phyloP scores from a whole-genome alignment of 1,284 basidiomycete genomes.

The Caloboletus inedulis region DNA sequence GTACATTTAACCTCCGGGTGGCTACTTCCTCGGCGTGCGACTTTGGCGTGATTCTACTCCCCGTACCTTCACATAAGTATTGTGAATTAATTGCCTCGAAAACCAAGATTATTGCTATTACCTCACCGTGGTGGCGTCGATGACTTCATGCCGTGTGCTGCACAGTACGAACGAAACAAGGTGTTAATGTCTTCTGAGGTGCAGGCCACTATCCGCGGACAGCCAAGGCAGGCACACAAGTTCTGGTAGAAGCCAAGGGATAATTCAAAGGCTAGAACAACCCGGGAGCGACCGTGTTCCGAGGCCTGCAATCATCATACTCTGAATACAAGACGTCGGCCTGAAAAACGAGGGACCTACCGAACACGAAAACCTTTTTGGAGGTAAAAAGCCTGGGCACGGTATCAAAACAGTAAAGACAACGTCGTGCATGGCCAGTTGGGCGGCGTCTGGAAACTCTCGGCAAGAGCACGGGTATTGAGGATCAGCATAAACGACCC shows the following conservation, averaged over 20 bases:
- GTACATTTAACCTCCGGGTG: background rate
- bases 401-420: slow-evolving; percentile 9
- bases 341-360: background rate
- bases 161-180: background rate
- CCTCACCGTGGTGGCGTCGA: slow-evolving; percentile 1
- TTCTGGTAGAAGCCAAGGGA: slow-evolving; percentile 12
- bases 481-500: slow-evolving; percentile 10
- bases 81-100: slow-evolving; percentile 3
- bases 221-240: background rate
- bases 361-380: background rate
- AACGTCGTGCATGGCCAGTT: background rate
- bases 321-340: background rate
- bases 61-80: background rate
- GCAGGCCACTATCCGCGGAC: slow-evolving; percentile 13
- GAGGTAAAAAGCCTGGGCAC: background rate
- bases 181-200: background rate
- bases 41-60: background rate
- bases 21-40: background rate
- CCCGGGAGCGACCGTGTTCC: background rate
- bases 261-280: slow-evolving; percentile 8
- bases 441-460: background rate
- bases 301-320: slow-evolving; percentile 10
- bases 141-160: background rate
- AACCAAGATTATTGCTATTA: slow-evolving; percentile 12
- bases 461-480: slow-evolving; percentile 1